Conservation (phyloP, 108 stramenopile genomes). For the Parietichytrium sp. region DNA sequence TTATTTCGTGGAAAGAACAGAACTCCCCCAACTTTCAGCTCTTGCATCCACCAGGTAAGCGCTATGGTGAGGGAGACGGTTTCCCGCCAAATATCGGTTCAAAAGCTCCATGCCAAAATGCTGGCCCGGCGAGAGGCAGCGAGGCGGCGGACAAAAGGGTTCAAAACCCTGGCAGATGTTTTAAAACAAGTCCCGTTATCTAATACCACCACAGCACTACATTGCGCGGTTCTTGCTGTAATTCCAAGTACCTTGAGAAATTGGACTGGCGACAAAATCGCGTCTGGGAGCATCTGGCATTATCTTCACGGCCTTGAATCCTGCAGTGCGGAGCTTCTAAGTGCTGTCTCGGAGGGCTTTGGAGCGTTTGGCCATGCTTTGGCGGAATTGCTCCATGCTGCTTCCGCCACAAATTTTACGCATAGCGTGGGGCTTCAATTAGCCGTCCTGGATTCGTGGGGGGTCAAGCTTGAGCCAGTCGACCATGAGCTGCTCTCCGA, state of each 20-base stretch:
- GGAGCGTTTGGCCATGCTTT: neutral
- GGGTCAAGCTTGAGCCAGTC: constrained; percentile 8
- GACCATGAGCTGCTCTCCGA: constrained; percentile 3
- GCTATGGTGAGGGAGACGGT: no score
- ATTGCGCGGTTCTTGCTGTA: neutral
- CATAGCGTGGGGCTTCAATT: neutral
- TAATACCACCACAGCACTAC: neutral
- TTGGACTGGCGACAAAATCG: neutral
- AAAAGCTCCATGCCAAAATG: no score
- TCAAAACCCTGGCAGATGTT: neutral
- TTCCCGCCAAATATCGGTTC: no score
- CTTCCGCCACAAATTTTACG: neutral
- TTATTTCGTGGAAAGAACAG: no score
- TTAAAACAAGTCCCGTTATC: neutral
- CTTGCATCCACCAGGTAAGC: no score
- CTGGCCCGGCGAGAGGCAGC: no score
- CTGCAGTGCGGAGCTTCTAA: neutral
- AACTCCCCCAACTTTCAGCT: no score
- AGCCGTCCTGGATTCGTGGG: neutral
- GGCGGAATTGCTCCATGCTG: neutral
- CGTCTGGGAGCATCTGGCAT: neutral
- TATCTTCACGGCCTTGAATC: neutral
- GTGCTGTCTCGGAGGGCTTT: neutral
- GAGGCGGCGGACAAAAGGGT: neutral
- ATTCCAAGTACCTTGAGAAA: neutral